Evolutionary conservation across 1,139 yeast species (phyloP).

Genomic region (Scheffersomyces insectosa): DNA sequence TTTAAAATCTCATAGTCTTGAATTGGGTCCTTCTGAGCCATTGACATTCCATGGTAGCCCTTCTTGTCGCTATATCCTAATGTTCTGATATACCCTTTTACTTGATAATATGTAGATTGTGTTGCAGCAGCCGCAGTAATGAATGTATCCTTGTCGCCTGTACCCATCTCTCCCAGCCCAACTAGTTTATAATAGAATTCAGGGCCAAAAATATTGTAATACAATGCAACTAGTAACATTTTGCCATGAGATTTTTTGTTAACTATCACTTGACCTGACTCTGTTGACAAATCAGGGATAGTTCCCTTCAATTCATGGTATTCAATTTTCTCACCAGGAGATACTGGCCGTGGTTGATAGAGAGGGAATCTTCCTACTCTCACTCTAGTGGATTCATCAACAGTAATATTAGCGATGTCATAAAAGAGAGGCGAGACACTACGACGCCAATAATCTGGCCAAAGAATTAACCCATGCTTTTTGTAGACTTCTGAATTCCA

Average conservation of each 20-base stretch:
- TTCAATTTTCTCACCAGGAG: slow-evolving; percentile 2
- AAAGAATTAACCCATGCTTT: slow-evolving; percentile 13
- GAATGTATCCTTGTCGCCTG: slow-evolving; percentile 20
- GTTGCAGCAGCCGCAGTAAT: slow-evolving; percentile 13
- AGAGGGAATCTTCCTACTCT: not conserved
- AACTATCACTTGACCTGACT: slow-evolving; percentile 17
- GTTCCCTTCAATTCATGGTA: slow-evolving; percentile 14
- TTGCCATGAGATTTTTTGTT: slow-evolving; percentile 15
- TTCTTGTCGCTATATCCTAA: slow-evolving; percentile 2
- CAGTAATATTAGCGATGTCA: slow-evolving; percentile 12
- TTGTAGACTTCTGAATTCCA: slow-evolving; percentile 31
- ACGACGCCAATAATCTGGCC: slow-evolving; percentile 21
- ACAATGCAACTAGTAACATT: slow-evolving; percentile 14
- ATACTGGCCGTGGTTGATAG: not conserved
- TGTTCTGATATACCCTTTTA: slow-evolving; percentile 3
- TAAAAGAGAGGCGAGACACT: slow-evolving; percentile 16
- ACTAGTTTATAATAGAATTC: slow-evolving; percentile 15
- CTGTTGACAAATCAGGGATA: slow-evolving; percentile 17
- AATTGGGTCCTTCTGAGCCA: slow-evolving; percentile 2
- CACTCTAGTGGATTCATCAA: slow-evolving; percentile 4
- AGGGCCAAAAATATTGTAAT: slow-evolving; percentile 17
- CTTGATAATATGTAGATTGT: slow-evolving; percentile 12
- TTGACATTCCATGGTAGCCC: slow-evolving; percentile 1
- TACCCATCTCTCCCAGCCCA: slow-evolving; percentile 18
- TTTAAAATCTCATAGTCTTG: slow-evolving; percentile 7